Percentiles rank a stretch among this genome's conserved stretches.
Conservation (phyloP, 495 filamentous ascomycete species). For the Penicillium canariense region DNA sequence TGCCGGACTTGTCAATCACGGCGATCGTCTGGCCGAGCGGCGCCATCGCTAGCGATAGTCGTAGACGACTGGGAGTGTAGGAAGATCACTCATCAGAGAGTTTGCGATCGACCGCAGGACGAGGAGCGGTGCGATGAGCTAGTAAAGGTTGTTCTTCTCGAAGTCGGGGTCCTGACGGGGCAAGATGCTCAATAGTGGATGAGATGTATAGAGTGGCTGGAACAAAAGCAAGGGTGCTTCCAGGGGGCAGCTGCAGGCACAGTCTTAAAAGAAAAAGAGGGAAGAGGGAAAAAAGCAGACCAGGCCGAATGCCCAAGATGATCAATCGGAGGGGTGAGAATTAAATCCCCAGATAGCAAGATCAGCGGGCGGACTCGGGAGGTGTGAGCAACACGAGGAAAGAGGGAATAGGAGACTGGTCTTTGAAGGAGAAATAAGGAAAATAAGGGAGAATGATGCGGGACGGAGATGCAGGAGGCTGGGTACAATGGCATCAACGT, state of each 20-base stretch:
- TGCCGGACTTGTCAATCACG: conserved; percentile 88
- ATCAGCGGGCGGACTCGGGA: conserved; percentile 21
- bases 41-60: conserved; percentile 33
- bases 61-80: conserved; percentile 11
- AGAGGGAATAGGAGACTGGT: conserved; percentile 1
- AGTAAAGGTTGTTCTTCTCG: not conserved
- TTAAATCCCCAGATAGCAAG: conserved; percentile 5
- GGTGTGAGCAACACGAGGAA: not conserved
- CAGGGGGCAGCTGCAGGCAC: conserved; percentile 3
- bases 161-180: not conserved
- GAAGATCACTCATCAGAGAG: conserved; percentile 19
- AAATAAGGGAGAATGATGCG: conserved; percentile 21
- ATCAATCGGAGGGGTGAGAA: conserved; percentile 14
- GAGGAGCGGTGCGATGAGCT: conserved; percentile 22
- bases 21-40: conserved; percentile 72
- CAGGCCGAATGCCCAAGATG: conserved; percentile 14
- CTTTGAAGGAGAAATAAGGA: conserved; percentile 5
- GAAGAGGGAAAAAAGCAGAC: not conserved
- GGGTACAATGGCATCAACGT: conserved; percentile 23
- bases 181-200: not conserved
- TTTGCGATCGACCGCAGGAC: not conserved
- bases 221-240: conserved; percentile 2
- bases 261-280: conserved; percentile 1
- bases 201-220: not conserved
- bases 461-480: conserved; percentile 15